Percentiles rank a stretch among this genome's conserved stretches.
Conservation (phyloP, 2,329 filamentous ascomycete species). For the Didymella glomerata region DNA sequence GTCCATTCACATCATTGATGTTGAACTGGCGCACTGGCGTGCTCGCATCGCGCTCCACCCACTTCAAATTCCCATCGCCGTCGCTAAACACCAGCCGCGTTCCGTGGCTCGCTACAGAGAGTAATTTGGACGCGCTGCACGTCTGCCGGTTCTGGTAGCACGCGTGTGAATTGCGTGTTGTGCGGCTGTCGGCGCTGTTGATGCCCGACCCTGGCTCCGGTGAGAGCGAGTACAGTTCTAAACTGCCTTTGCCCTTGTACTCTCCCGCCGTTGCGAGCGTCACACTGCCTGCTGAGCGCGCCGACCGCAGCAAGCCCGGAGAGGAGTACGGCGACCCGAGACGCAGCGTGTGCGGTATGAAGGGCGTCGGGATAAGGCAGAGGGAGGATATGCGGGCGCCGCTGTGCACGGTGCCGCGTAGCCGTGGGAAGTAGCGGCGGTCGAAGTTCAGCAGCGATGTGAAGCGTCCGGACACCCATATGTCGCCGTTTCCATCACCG, state of each 20-base stretch:
- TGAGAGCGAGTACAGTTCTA: conserved; percentile 82
- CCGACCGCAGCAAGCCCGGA: conserved; percentile 61
- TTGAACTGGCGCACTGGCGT: conserved; percentile 65
- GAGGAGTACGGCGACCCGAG: conserved; percentile 64
- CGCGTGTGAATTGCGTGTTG: conserved; percentile 54
- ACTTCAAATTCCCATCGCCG: conserved; percentile 83
- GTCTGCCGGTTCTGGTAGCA: conserved; percentile 76
- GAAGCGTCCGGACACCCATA: conserved; percentile 89
- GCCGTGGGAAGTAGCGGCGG: conserved; percentile 80
- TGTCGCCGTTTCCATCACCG: conserved; percentile 73
- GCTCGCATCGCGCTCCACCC: conserved; percentile 85
- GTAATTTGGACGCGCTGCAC: conserved; percentile 78
- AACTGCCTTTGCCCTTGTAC: conserved; percentile 55
- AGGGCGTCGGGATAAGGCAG: conserved; percentile 72
- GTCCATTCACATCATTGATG: conserved; percentile 56
- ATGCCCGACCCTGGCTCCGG: conserved; percentile 44
- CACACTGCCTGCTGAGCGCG: conserved; percentile 64
- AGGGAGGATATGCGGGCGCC: conserved; percentile 81
- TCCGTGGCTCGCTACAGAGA: conserved; percentile 84
- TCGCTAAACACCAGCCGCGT: conserved; percentile 84
- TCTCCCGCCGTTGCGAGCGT: conserved; percentile 4
- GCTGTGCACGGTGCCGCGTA: conserved; percentile 82
- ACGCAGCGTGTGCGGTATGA: conserved; percentile 69
- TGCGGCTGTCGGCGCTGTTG: conserved; percentile 41
- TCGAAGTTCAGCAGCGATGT: conserved; percentile 90